Conservation (phyloP, 345 rosid genomes). For the Lepidium africanum region DNA sequence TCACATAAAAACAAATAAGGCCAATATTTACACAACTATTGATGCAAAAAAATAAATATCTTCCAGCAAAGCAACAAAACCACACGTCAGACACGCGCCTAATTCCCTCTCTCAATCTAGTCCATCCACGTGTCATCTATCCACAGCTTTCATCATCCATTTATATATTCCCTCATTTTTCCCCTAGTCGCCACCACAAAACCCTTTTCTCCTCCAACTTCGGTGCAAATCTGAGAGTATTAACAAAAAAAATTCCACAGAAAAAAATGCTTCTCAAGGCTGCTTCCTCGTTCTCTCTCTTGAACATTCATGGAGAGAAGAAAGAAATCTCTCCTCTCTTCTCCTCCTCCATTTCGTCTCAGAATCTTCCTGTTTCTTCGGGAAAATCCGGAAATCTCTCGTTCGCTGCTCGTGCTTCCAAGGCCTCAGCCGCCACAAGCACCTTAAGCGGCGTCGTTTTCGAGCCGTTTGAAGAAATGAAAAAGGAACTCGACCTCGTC, state of each 20-base stretch:
- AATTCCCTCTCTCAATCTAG: not conserved
- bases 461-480: constrained; percentile 69
- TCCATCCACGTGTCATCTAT: constrained; percentile 41
- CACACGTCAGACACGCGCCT: constrained; percentile 47
- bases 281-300: constrained; percentile 33
- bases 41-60: not conserved
- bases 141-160: constrained; percentile 24
- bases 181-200: constrained; percentile 1
- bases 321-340: constrained; percentile 14
- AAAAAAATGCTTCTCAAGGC: constrained; percentile 45
- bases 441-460: constrained; percentile 33
- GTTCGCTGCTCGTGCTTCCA: constrained; percentile 19
- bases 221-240: not conserved
- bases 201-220: not conserved
- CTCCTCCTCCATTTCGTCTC: constrained; percentile 17
- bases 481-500: constrained; percentile 53
- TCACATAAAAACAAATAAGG: not conserved
- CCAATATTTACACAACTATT: not conserved
- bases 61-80: constrained; percentile 18
- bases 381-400: constrained; percentile 11
- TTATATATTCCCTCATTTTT: constrained; percentile 15
- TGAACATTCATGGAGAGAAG: constrained; percentile 24
- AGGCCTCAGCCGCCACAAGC: not conserved
- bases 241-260: not conserved
- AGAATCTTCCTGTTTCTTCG: constrained; percentile 11